Percentiles rank a stretch among this genome's conserved stretches.
Evolutionary conservation across 768 basidiomycete genomes (phyloP).

Genomic region (Leccinum ochraceum): DNA sequence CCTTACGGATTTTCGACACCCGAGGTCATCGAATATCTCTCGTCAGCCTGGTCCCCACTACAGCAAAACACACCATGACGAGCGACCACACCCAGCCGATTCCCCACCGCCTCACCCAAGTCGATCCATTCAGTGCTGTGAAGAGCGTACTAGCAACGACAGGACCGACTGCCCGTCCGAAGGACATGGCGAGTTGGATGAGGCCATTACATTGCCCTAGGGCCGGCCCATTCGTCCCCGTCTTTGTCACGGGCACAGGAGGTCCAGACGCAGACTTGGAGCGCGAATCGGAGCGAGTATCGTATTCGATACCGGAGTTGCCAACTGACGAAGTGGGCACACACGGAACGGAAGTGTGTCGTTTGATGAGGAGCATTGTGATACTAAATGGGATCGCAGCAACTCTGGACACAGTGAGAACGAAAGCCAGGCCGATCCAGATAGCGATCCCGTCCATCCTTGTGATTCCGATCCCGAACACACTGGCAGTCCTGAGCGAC

Average conservation of each 20-base stretch:
- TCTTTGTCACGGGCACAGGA: not conserved
- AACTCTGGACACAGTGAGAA: slow-evolving; percentile 39
- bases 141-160: slow-evolving; percentile 46
- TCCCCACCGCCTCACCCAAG: slow-evolving; percentile 8
- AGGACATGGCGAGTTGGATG: slow-evolving; percentile 56
- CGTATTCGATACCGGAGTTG: not conserved
- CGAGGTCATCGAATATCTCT: not conserved
- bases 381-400: slow-evolving; percentile 38
- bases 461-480: not conserved
- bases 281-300: not conserved
- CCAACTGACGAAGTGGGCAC: not conserved
- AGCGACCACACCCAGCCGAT: slow-evolving; percentile 18
- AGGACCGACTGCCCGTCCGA: slow-evolving; percentile 53
- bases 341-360: slow-evolving; percentile 41
- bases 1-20: not conserved
- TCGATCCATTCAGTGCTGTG: slow-evolving; percentile 15
- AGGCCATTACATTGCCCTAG: slow-evolving; percentile 45
- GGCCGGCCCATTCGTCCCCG: not conserved
- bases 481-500: too few species aligned
- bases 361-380: slow-evolving; percentile 59
- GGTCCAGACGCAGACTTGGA: not conserved
- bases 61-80: slow-evolving; percentile 15
- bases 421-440: slow-evolving; percentile 49
- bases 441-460: slow-evolving; percentile 25
- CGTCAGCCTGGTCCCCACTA: slow-evolving; percentile 15